Conservation (phyloP, 1,284 basidiomycete species). For the Boletus semigastroideus region DNA sequence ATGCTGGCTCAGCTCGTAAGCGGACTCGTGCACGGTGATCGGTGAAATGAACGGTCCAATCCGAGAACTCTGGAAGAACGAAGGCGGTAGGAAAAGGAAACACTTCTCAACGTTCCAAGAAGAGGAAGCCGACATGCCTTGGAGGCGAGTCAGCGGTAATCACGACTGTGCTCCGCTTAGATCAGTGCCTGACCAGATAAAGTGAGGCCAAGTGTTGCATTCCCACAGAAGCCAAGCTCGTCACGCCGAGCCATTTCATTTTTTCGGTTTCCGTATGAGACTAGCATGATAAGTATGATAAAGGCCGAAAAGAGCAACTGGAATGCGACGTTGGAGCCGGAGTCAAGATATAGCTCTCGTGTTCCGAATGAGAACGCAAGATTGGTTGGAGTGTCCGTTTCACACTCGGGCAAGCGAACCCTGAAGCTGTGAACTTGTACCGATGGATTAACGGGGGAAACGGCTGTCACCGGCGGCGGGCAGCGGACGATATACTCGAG, state of each 20-base stretch:
- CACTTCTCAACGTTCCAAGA: conserved; percentile 13
- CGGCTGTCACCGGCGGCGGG: conserved; percentile 30
- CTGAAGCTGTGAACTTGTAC: conserved; percentile 17
- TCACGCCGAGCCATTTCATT: conserved; percentile 28
- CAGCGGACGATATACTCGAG: conserved; percentile 15
- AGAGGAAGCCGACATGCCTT: conserved; percentile 23
- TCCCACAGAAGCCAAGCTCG: conserved; percentile 19
- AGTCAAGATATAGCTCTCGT: not conserved
- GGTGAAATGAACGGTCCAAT: conserved; percentile 25
- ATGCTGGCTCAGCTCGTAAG: conserved; percentile 14
- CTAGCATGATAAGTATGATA: conserved; percentile 22
- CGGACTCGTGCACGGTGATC: conserved; percentile 21
- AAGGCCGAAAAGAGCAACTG: conserved; percentile 10
- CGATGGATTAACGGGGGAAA: conserved; percentile 10
- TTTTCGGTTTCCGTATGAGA: conserved; percentile 15
- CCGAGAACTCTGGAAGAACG: conserved; percentile 20
- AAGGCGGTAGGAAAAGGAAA: conserved; percentile 1
- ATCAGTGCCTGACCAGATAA: conserved; percentile 35
- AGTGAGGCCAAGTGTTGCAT: conserved; percentile 19
- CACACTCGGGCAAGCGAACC: conserved; percentile 16
- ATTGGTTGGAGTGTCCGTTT: conserved; percentile 3
- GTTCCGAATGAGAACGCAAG: not conserved
- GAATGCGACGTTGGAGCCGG: conserved; percentile 8
- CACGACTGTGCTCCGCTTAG: conserved; percentile 21
- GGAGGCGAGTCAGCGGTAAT: conserved; percentile 27